Percentiles rank a stretch among this genome's conserved stretches.
Conservation (phyloP, 495 filamentous ascomycete genomes). For the Rhizodiscina lignyota region DNA sequence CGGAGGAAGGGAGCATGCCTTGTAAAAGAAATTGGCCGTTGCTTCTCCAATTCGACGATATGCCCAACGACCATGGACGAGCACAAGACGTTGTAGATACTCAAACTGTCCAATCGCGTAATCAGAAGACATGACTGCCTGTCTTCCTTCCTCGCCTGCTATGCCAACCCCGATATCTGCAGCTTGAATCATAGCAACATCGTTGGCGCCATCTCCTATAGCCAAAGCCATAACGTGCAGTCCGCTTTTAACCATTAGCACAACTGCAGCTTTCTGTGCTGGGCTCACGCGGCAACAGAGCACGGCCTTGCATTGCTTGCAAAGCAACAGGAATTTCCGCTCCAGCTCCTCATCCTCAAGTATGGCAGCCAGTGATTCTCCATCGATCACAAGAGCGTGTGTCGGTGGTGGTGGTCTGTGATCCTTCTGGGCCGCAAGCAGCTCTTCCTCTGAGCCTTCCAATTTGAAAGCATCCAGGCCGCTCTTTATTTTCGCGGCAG, state of each 20-base stretch:
- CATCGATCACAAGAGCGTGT: slow-evolving; percentile 93
- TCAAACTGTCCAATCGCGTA: slow-evolving; percentile 97
- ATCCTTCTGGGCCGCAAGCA: too few relatives aligned
- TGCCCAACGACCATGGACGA: slow-evolving; percentile 93
- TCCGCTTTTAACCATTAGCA: slow-evolving; percentile 82
- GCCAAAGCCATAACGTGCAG: slow-evolving; percentile 94
- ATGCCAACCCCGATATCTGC: slow-evolving; percentile 96
- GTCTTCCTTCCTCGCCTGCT: slow-evolving; percentile 88
- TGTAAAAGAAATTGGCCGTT: slow-evolving; percentile 99
- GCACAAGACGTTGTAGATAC: slow-evolving; percentile 73
- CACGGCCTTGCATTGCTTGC: slow-evolving; percentile 93
- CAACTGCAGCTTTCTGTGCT: slow-evolving; percentile 92
- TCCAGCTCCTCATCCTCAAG: slow-evolving; percentile 63
- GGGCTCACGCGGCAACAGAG: slow-evolving; percentile 96
- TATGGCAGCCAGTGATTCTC: slow-evolving; percentile 80
- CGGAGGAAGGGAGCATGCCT: too few relatives aligned
- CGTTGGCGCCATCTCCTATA: slow-evolving; percentile 93
- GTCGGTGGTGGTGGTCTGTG: too few relatives aligned
- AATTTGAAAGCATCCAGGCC: slow-evolving; percentile 57
- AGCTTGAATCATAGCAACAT: slow-evolving; percentile 99
- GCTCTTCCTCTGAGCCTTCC: slow-evolving; percentile 68
- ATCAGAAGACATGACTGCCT: slow-evolving; percentile 96
- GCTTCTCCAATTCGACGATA: slow-evolving; percentile 84
- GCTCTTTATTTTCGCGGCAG: slow-evolving; percentile 53
- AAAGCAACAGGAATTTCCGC: slow-evolving; percentile 84